Evolutionary conservation across 2,329 filamentous ascomycete species (phyloP).

Genomic region (Pseudohalonectria lignicola): DNA sequence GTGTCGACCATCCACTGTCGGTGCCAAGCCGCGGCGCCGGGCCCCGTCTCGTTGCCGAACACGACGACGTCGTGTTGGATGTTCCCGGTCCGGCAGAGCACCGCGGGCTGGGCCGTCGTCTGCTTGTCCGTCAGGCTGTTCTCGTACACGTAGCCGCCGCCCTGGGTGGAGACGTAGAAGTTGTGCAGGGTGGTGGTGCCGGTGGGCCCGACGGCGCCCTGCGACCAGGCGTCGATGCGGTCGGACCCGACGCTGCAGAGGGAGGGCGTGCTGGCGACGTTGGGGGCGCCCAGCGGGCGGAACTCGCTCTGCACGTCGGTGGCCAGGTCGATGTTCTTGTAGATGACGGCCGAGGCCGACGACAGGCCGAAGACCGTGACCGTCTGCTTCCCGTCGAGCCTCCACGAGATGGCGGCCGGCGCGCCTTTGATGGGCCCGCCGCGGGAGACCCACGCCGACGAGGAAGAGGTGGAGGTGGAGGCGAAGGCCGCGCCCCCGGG

Average conservation of each 20-base stretch:
- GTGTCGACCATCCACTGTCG: neutral
- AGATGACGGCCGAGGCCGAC: neutral
- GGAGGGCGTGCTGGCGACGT: neutral
- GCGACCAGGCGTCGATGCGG: neutral
- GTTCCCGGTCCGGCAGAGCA: conserved; percentile 1
- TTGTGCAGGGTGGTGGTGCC: neutral
- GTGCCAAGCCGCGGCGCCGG: neutral
- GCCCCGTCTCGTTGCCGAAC: neutral
- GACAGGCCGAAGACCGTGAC: neutral
- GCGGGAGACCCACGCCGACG: neutral
- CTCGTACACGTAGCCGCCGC: neutral
- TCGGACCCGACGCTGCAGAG: neutral
- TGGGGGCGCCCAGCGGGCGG: neutral
- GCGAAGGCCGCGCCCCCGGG: neutral
- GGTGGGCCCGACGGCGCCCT: too few relatives aligned
- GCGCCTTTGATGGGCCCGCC: neutral
- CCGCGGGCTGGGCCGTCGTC: neutral
- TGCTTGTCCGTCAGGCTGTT: too few relatives aligned
- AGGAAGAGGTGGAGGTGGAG: neutral
- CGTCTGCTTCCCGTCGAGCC: neutral
- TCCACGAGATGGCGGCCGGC: conserved; percentile 8
- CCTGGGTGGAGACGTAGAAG: neutral
- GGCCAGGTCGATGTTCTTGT: neutral
- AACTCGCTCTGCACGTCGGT: neutral
- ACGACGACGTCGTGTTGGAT: neutral